Percentiles rank a stretch among this genome's conserved stretches.
These are phyloP conservation scores for Pseudonitzschia pungens DNA, from an alignment of 108 stramenopile species.

Conservation along the genomic window DNA sequence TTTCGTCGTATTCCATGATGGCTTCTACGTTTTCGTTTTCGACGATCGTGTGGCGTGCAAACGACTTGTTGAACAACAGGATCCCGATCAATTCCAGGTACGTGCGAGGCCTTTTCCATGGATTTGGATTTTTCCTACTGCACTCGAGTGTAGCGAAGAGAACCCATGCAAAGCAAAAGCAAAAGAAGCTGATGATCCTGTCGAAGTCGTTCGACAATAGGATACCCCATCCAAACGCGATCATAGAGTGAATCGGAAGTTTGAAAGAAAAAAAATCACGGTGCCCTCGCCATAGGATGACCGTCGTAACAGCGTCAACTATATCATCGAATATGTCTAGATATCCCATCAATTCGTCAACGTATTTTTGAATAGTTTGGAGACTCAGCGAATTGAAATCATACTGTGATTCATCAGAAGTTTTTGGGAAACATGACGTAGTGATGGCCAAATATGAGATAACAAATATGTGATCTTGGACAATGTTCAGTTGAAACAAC, in stretches of 20 bases:
- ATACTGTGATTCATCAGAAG: conserved; percentile 6
- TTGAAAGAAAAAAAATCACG: conserved; percentile 16
- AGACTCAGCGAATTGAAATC: conserved; percentile 24
- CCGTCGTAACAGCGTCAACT: conserved; percentile 34
- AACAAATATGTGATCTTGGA: background rate
- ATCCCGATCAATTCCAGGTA: conserved; percentile 23
- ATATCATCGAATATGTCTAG: conserved; percentile 33
- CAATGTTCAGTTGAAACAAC: background rate
- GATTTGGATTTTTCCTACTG: conserved; percentile 8
- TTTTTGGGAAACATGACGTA: background rate
- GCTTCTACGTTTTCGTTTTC: conserved; percentile 19
- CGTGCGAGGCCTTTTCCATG: conserved; percentile 18
- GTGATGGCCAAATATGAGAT: background rate
- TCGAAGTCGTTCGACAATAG: conserved; percentile 25
- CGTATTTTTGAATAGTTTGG: conserved; percentile 23
- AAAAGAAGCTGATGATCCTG: conserved; percentile 17
- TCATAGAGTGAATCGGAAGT: conserved; percentile 54
- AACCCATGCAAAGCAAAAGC: conserved; percentile 28
- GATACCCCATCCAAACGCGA: conserved; percentile 41
- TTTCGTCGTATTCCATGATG: conserved; percentile 17
- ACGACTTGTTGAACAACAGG: conserved; percentile 25
- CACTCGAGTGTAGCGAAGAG: conserved; percentile 28
- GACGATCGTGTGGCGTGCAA: background rate
- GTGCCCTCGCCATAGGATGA: conserved; percentile 53
- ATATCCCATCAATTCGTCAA: conserved; percentile 29